Evolutionary conservation across 75 land plant genomes (phyloP).

Genomic region (Pinus tabuliformis): DNA sequence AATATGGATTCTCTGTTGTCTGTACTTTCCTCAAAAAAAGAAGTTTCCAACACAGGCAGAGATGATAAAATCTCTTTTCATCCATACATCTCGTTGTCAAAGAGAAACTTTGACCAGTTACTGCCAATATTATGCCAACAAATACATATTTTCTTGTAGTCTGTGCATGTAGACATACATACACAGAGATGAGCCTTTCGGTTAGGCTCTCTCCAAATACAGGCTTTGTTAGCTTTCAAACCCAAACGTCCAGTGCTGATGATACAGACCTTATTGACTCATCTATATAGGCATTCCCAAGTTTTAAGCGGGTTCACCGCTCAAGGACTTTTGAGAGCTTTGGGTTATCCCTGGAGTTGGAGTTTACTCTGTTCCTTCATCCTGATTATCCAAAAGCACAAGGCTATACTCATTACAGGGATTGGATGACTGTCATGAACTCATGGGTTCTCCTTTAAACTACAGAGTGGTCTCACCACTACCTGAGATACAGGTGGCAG

Average conservation of each 20-base stretch:
- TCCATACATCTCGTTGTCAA: background rate
- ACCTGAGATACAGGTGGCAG: conserved; percentile 9
- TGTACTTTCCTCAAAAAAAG: background rate
- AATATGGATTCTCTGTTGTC: background rate
- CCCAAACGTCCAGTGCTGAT: conserved; percentile 1
- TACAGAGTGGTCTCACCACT: background rate
- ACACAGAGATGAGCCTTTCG: background rate
- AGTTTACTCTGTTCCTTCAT: background rate
- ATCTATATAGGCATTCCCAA: background rate
- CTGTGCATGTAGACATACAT: background rate
- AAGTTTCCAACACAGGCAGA: background rate
- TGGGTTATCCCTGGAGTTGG: background rate
- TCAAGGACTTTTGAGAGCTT: background rate
- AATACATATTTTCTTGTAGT: background rate
- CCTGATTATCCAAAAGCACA: background rate
- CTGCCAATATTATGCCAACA: background rate
- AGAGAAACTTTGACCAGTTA: background rate
- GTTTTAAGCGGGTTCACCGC: background rate
- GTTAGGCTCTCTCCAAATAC: background rate
- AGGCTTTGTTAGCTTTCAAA: background rate
- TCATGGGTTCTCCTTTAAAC: background rate
- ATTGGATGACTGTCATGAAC: background rate
- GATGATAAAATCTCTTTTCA: background rate
- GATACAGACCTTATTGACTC: background rate
- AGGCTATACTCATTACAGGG: background rate